Evolutionary conservation across 2,329 filamentous ascomycete genomes (phyloP), one percentile per base, ranked within the genome.

Genomic region (Aureobasidium lini): DNA sequence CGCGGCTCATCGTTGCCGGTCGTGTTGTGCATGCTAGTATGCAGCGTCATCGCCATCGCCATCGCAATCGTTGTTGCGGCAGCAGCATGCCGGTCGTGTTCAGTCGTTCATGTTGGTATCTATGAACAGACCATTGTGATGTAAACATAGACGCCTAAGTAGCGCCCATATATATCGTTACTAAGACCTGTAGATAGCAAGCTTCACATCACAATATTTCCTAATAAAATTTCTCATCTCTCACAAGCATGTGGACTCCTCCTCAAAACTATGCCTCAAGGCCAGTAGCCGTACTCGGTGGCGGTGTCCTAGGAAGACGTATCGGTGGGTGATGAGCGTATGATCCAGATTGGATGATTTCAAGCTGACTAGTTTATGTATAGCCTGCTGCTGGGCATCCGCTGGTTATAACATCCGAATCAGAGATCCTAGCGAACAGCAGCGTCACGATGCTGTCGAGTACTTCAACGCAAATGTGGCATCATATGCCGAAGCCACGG

Each of bases 331-430:
- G 5, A 9, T 4, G 1, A 39, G 8, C 1, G 6, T n/a, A 6
- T 40, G 16, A 3, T 9, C 8, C 13, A 28, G 11, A 13, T 9
- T 18, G 31, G 32, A 5, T 10, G 16, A 3, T 0, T 8, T 39
- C 34, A 9, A 29, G 34, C 48, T 52, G 48, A 52, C 23, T 6
- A 13, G 13, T 16, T 29, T n/a, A 18, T 37, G 13, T 23, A 13
- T 6, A 52, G 48, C 48, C 39, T 52, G 48, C 48, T 57, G 53
- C n/a, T 79, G 74, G 74, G 71, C 70, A 11, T 69, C 75, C 1
- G 72, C 69, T 7, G 78, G 78, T 2, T 76, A 75, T 63, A 64
- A 74, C 23, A 76, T 79, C 7, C 59, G 68, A 28, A 72, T 80
- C 60, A 69, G 73, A 15, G 79, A 80, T 37, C 77, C 75, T 1